Conservation (phyloP, 1,284 basidiomycete genomes). For the Microbotryum lychnidis-dioicae region DNA sequence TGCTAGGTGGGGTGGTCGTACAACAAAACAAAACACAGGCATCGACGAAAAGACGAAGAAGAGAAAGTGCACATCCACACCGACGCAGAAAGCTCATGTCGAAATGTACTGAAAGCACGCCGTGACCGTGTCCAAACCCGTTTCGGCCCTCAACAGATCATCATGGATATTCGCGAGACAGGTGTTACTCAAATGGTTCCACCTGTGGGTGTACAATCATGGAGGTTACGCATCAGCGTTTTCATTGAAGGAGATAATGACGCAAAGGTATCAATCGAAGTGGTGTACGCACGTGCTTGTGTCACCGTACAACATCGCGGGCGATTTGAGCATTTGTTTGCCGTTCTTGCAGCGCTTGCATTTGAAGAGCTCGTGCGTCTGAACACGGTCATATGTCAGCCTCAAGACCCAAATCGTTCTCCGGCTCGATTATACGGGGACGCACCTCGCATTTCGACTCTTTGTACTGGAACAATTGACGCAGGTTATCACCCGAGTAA, state of each 20-base stretch:
- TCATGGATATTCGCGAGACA: slow-evolving; percentile 90
- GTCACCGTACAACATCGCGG: slow-evolving; percentile 87
- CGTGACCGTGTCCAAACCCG: slow-evolving; percentile 65
- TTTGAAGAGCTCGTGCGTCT: slow-evolving; percentile 97
- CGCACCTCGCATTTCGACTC: slow-evolving; percentile 13
- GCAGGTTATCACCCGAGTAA: slow-evolving; percentile 81
- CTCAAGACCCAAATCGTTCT: too few relatives aligned
- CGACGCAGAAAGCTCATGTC: background rate
- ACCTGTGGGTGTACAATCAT: slow-evolving; percentile 48
- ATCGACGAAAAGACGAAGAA: background rate
- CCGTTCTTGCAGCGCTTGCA: slow-evolving; percentile 90
- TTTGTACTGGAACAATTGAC: slow-evolving; percentile 87
- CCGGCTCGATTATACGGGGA: too few relatives aligned
- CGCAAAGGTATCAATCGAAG: background rate
- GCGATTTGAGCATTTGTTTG: slow-evolving; percentile 71
- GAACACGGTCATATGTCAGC: slow-evolving; percentile 35
- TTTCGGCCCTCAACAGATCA: slow-evolving; percentile 85
- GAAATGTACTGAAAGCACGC: slow-evolving; percentile 41
- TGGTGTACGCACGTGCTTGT: slow-evolving; percentile 74
- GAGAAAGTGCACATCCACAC: background rate
- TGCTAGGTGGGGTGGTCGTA: background rate
- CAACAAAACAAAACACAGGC: background rate
- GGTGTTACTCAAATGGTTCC: slow-evolving; percentile 91
- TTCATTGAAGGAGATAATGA: background rate
- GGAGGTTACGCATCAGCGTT: background rate